Percentiles rank a stretch among this genome's conserved stretches.
Evolutionary conservation across 768 basidiomycete species (phyloP).

Genomic region (Mycena albidolilacea): DNA sequence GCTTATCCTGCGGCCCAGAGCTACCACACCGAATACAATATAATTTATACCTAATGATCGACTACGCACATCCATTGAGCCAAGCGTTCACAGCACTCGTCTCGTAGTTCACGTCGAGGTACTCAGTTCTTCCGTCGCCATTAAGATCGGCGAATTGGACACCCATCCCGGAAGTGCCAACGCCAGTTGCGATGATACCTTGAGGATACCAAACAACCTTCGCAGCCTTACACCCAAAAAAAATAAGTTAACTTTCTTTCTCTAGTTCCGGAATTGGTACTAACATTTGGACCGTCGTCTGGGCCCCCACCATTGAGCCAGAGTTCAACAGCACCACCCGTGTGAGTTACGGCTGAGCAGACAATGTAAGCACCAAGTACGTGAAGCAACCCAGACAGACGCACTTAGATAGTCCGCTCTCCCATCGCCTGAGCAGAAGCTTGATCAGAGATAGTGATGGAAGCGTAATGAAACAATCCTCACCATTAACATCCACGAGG

Average conservation of each 20-base stretch:
- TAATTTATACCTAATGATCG: background rate
- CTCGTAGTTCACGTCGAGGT: constrained; percentile 4
- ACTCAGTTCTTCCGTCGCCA: constrained; percentile 11
- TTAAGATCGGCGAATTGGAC: constrained; percentile 26
- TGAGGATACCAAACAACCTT: constrained; percentile 6
- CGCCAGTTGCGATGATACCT: background rate
- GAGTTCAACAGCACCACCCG: constrained; percentile 1
- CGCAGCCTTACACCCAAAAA: background rate
- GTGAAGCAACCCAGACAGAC: too few species aligned
- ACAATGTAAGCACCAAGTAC: background rate
- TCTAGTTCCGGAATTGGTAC: background rate
- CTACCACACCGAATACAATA: too few species aligned
- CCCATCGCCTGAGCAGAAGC: background rate
- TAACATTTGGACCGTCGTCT: background rate
- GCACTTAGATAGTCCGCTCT: constrained; percentile 20
- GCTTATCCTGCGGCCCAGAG: too few species aligned
- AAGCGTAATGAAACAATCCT: background rate
- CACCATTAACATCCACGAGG: constrained; percentile 15
- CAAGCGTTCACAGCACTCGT: constrained; percentile 18
- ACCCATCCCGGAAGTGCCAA: constrained; percentile 12
- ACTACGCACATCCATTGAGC: constrained; percentile 13
- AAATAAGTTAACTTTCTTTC: background rate
- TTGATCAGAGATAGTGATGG: background rate
- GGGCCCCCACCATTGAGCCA: constrained; percentile 19
- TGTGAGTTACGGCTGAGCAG: constrained; percentile 11